Percentiles rank a stretch among this genome's conserved stretches.
Conservation (phyloP, 2,329 filamentous ascomycete species). For the Clarireedia homoeocarpa region DNA sequence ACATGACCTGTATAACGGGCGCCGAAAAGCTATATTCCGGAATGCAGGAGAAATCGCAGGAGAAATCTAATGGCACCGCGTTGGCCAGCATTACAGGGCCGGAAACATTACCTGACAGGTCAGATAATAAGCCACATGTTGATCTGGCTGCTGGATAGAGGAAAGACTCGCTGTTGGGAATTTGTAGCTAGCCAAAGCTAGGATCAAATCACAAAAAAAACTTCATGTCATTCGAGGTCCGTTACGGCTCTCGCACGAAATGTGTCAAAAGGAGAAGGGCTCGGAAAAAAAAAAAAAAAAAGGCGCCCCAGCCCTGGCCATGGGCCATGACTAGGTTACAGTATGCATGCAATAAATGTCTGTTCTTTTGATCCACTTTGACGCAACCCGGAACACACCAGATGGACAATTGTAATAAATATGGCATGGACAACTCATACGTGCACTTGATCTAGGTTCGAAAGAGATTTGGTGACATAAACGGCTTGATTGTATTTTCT, state of each 20-base stretch:
- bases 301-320: too few relatives aligned
- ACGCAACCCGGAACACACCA: neutral
- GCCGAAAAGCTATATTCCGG: conserved; percentile 55
- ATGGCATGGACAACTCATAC: neutral
- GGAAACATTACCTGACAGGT: neutral
- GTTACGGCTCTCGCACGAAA: too few relatives aligned
- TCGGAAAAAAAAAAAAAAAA: too few relatives aligned
- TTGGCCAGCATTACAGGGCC: neutral
- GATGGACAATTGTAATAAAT: neutral
- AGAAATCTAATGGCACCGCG: neutral
- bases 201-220: too few relatives aligned
- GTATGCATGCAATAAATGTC: neutral
- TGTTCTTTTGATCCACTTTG: neutral
- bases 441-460: neutral
- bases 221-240: too few relatives aligned
- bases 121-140: conserved; percentile 15
- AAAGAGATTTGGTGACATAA: neutral
- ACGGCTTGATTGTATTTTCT: neutral
- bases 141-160: conserved; percentile 20
- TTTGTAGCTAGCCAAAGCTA: too few relatives aligned
- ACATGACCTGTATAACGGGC: conserved; percentile 78
- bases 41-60: conserved; percentile 13
- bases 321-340: too few relatives aligned
- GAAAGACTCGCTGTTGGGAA: neutral
- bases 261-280: too few relatives aligned